These are phyloP conservation scores for Jackrogersella minutella DNA, from an alignment of 495 filamentous ascomycete species.

Conservation along the genomic window DNA sequence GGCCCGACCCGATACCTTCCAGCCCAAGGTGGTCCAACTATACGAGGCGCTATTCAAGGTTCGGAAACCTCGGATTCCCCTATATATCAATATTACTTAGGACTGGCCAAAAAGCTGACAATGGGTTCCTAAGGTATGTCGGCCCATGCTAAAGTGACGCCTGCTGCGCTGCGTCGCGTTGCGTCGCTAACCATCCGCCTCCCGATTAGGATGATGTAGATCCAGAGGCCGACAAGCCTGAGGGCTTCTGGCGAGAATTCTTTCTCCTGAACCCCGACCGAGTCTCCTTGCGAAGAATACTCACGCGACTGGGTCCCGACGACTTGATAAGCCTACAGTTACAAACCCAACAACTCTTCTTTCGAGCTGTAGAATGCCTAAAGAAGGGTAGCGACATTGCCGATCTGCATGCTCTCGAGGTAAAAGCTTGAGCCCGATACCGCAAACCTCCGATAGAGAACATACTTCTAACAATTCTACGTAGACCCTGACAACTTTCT, in stretches of 20 bases:
- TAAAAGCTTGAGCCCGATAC: constrained; percentile 47
- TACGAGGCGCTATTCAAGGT: constrained; percentile 91
- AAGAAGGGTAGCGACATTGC: constrained; percentile 67
- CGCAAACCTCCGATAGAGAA: neutral
- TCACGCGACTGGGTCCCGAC: constrained; percentile 72
- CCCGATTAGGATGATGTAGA: constrained; percentile 60
- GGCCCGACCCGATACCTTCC: constrained; percentile 85
- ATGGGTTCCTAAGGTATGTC: constrained; percentile 42
- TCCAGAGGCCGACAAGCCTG: constrained; percentile 67
- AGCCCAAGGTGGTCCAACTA: constrained; percentile 90
- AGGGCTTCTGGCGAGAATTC: constrained; percentile 97
- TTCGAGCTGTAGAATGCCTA: constrained; percentile 72
- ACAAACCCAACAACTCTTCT: constrained; percentile 82
- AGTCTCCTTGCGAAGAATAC: constrained; percentile 66
- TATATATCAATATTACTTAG: constrained; percentile 24
- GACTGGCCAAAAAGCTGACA: constrained; percentile 39
- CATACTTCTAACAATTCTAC: constrained; percentile 18
- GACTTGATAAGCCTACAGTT: constrained; percentile 77
- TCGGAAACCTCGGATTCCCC: constrained; percentile 41
- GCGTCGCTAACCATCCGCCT: constrained; percentile 19
- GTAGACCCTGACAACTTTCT: constrained; percentile 89
- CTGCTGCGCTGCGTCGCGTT: neutral
- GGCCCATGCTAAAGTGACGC: constrained; percentile 4
- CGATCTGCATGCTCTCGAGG: constrained; percentile 87
- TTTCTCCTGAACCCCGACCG: constrained; percentile 86